Percentiles rank a stretch among this genome's conserved stretches.
These are phyloP conservation scores for Chaetomium cochliodes DNA, from an alignment of 495 filamentous ascomycete genomes.

Conservation along the genomic window DNA sequence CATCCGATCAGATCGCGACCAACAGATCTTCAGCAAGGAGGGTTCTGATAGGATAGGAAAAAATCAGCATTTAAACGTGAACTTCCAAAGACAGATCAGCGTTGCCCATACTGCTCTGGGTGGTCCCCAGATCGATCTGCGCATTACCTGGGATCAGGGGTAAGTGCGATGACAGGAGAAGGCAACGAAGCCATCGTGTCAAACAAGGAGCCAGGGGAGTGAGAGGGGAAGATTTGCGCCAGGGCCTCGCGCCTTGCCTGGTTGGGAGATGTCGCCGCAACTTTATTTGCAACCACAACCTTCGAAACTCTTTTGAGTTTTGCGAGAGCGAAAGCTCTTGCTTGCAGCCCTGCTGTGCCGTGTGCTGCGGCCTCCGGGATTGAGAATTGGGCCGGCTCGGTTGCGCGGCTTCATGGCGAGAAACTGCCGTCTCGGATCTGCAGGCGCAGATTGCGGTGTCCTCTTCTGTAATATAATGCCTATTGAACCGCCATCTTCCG, in stretches of 20 bases:
- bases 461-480: constrained; percentile 4
- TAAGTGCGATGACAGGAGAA: background rate
- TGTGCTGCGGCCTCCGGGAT: background rate
- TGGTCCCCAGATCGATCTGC: constrained; percentile 12
- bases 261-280: background rate
- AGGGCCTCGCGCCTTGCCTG: background rate
- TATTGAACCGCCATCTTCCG: constrained; percentile 15
- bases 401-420: background rate
- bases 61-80: constrained; percentile 12
- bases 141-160: background rate
- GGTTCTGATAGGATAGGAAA: background rate
- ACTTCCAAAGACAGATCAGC: background rate
- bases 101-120: background rate
- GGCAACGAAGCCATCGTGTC: background rate
- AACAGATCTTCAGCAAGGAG: constrained; percentile 5
- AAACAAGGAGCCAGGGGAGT: constrained; percentile 4
- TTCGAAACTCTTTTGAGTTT: background rate
- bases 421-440: constrained; percentile 7
- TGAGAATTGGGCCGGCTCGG: background rate
- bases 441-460: background rate
- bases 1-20: background rate
- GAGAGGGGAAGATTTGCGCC: background rate
- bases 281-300: constrained; percentile 6
- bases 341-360: background rate
- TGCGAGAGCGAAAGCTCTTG: background rate